Evolutionary conservation across 495 filamentous ascomycete genomes (phyloP).

Genomic region (Tuber magnatum): DNA sequence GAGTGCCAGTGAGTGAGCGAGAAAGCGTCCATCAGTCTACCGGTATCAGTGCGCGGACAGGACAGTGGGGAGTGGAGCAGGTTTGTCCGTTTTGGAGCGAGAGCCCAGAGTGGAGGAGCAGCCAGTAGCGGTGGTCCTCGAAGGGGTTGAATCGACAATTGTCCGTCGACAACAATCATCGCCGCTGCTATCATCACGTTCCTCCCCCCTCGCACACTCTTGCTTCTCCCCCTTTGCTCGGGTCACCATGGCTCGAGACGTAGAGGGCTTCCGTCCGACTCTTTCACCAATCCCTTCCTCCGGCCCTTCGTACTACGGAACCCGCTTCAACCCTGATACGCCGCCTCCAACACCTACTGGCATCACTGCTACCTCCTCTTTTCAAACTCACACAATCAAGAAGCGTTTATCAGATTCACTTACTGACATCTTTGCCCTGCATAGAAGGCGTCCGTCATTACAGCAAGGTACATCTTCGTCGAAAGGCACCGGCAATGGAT

Average conservation of each 20-base stretch:
- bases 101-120: background rate
- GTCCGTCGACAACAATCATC: slow-evolving; percentile 9
- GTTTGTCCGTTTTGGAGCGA: background rate
- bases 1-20: background rate
- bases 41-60: background rate
- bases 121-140: slow-evolving; percentile 21
- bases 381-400: slow-evolving; percentile 36
- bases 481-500: slow-evolving; percentile 32
- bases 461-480: slow-evolving; percentile 34
- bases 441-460: slow-evolving; percentile 39
- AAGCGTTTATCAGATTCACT: slow-evolving; percentile 40
- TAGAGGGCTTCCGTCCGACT: slow-evolving; percentile 32
- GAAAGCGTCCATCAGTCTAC: background rate
- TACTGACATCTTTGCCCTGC: slow-evolving; percentile 39
- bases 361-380: slow-evolving; percentile 28
- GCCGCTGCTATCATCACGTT: background rate
- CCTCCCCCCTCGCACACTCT: background rate
- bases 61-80: background rate
- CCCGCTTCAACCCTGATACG: slow-evolving; percentile 32
- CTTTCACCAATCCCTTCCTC: slow-evolving; percentile 31
- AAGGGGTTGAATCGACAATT: slow-evolving; percentile 12
- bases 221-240: background rate
- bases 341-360: slow-evolving; percentile 35
- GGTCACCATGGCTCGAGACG: slow-evolving; percentile 33
- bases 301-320: slow-evolving; percentile 23